Base-by-base conservation (phyloP, 805 yeast genomes). In the Dipodascus albidus region DNA sequence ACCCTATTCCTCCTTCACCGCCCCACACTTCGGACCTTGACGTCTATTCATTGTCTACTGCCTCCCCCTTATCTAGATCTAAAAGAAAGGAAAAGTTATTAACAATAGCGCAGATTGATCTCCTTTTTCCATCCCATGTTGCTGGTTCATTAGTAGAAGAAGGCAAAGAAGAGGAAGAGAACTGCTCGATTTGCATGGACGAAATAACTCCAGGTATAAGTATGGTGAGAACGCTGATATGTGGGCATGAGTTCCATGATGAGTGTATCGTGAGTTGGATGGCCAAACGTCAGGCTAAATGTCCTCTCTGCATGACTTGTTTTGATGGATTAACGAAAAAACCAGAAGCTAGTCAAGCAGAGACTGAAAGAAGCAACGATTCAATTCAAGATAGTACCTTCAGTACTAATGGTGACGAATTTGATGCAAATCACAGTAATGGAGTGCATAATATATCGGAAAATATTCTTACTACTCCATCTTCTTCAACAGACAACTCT, bases 181-280 rank as follows among this genome's bases (percentile, higher is more conserved):
- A 6, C 9, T 27, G 33, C 11, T 11, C 33, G 11, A 27, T 27
- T 27, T 27, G 33, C 11, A 27, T 27, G 33, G 33, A 27, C 11
- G 33, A 27, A 11, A 27, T 27, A 27, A 27, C 33, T 27, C 33
- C 33, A 27, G 33, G 33, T 6, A 27, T 6, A 11, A 27, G 33
- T 11, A 27, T 27, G 6, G 44, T 38, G 9, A 14, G 44, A 38
- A 38, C 44, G 9, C 44, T 38, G 9, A 38, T 84, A 9, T 87
- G 96, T 69, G 88, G 88, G 2, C 96, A 87, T 67, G 87, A 83
- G 1, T 87, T 82, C 75, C 96, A 87, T 62, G 74, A 82, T 22
- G 82, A 76, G 17, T 87, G 96, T 67, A 75, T 87, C 52, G 88
- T 83, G 57, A 89, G 90, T 1, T 87, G 95, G 95, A 70, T 87